Evolutionary conservation across 1,284 basidiomycete species (phyloP), one percentile per base, ranked within the genome.

Genomic region (Xanthoconium separans): DNA sequence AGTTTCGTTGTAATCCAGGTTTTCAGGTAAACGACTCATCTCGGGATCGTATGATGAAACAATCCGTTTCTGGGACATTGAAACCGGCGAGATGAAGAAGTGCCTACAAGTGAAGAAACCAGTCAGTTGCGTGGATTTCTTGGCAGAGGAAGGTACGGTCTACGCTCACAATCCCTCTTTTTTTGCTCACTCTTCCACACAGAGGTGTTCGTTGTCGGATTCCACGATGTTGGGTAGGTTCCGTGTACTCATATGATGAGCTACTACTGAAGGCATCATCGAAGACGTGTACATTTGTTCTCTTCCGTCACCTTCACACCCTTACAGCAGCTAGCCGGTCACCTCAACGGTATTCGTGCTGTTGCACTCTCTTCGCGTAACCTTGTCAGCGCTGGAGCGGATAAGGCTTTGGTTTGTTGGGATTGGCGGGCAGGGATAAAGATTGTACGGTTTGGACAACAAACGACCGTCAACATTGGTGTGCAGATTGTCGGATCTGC

Each of bases 41-140:
- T 93, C 89, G 59, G 93, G 93, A 16, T 91, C 87, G 42, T 94
- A 95, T 64, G 93, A 95, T 58, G 93, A 95, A 73, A 93, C 89
- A 0, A 92, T 94, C 55, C 79, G 92, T 8, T 89, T 94, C 70
- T 95, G 92, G 92, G 87, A 93, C 65, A 78, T 93, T 24, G 83
- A 87, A 54, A 87, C 85, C 0, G 90, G 88, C 6, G 85, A 87
- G 65, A 84, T 90, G 78, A 86, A 85, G 73, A 91, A 90, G 64
- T 90, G 87, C 60, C 66, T 93, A 45, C 80, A 85, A 54, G 88
- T 87, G 39, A 93, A 86, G 77, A 93, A 93, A 63, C 89, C 91
- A 2, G 91, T 95, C 44, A 91, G 91, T 53, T 95, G 93, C 70
- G 83, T 96, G 39, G 93, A 95, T 68, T 95, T 91, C 70, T 74